These are phyloP conservation scores for Pulveroboletus sp. DNA, from an alignment of 768 basidiomycete genomes.

Conservation along the genomic window DNA sequence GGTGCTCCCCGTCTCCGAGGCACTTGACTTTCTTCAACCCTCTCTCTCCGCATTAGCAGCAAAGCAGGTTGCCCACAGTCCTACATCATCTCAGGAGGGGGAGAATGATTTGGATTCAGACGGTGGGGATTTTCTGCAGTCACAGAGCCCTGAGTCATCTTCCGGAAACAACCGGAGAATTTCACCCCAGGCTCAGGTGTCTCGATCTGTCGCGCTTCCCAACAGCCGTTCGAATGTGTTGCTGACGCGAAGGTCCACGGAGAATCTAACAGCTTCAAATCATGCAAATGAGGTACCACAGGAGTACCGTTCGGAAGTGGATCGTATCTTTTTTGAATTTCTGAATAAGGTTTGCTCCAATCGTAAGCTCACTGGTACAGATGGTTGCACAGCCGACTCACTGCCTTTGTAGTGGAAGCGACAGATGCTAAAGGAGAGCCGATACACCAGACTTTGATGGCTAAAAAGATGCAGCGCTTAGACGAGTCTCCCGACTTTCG, in stretches of 20 bases:
- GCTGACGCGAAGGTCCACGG: conserved; percentile 19
- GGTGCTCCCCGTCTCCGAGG: conserved; percentile 20
- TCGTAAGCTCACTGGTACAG: conserved; percentile 46
- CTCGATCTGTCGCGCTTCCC: conserved; percentile 18
- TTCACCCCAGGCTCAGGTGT: conserved; percentile 19
- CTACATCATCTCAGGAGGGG: conserved; percentile 44
- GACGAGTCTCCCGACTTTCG: conserved; percentile 96
- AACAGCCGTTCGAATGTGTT: conserved; percentile 10
- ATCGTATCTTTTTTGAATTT: conserved; percentile 88
- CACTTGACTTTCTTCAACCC: conserved; percentile 30
- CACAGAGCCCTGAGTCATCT: conserved; percentile 30
- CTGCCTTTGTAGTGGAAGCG: conserved; percentile 65
- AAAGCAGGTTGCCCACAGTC: conserved; percentile 20
- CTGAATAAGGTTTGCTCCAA: conserved; percentile 87
- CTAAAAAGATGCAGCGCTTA: conserved; percentile 96
- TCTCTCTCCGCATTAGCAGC: conserved; percentile 6
- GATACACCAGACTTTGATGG: conserved; percentile 97
- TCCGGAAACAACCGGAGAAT: conserved; percentile 21
- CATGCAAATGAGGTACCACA: conserved; percentile 66
- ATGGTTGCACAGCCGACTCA: conserved; percentile 10
- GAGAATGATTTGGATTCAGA: conserved; percentile 48
- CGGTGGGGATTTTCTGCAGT: conserved; percentile 29
- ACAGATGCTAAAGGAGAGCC: conserved; percentile 93
- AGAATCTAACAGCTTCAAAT: conserved; percentile 24
- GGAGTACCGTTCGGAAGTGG: conserved; percentile 78